These are phyloP conservation scores for Suillus ampliporus DNA, from an alignment of 768 basidiomycete species.

Conservation along the genomic window DNA sequence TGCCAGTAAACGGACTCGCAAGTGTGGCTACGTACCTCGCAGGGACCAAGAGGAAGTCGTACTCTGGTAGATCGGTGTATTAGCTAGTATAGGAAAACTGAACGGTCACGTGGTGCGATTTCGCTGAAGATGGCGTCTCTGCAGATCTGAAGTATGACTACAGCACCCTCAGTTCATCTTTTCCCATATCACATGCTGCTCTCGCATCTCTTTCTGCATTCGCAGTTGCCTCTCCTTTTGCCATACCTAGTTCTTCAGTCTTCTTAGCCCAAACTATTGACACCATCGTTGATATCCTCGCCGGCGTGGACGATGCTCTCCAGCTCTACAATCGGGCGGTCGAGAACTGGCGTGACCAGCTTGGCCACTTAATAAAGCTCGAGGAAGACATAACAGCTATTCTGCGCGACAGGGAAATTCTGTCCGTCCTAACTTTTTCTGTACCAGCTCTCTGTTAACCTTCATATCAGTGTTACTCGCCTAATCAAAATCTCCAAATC, in stretches of 20 bases:
- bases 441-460: neutral
- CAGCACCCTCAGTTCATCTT: too few species aligned
- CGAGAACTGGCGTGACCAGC: slow-evolving; percentile 68
- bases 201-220: slow-evolving; percentile 74
- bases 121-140: too few species aligned
- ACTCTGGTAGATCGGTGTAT: neutral
- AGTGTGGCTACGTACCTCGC: neutral
- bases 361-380: slow-evolving; percentile 62
- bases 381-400: slow-evolving; percentile 78
- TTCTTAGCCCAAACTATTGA: slow-evolving; percentile 24
- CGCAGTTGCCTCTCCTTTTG: slow-evolving; percentile 65
- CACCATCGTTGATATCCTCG: slow-evolving; percentile 61
- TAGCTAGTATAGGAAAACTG: too few species aligned
- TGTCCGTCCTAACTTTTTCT: slow-evolving; percentile 53
- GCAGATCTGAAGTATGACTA: too few species aligned
- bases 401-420: slow-evolving; percentile 78
- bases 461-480: slow-evolving; percentile 64
- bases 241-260: slow-evolving; percentile 45
- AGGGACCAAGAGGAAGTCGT: neutral
- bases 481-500: slow-evolving; percentile 79
- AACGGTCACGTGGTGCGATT: too few species aligned
- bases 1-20: neutral
- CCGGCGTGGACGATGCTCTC: slow-evolving; percentile 72
- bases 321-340: slow-evolving; percentile 62
- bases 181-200: slow-evolving; percentile 64